Evolutionary conservation across 106 monocot species (phyloP), one percentile per base, ranked within the genome.

Genomic region (Apostasia ramifera): DNA sequence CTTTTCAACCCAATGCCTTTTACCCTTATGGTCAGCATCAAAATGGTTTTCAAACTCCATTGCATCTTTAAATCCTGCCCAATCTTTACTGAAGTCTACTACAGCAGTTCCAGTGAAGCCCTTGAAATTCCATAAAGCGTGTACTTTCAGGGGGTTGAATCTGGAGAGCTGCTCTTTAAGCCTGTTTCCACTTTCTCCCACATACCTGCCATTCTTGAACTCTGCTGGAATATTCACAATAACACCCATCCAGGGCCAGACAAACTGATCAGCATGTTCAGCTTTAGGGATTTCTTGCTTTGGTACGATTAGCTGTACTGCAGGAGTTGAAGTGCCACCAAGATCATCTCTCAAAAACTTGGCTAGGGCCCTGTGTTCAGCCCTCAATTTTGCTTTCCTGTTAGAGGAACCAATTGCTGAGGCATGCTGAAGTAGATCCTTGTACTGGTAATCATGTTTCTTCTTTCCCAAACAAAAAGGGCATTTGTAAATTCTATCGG

Each of bases 221-320:
- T 43, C 59, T 6, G 6, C 51, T 13, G 64, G 81, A 5, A 75
- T 74, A 46, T 81, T 82, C 51, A 73, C 79, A 41, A 83, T 44
- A n/a, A 91, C 42, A 8, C 79, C 91, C 44, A 57, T 80, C 86
- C 86, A 91, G 0, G 91, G 91, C 81, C 81, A 87, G 8, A 87
- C 86, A 67, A 84, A 83, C 13, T 43, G 66, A 10, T 84, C 83
- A 11, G 80, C 72, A n/a, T 77, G 55, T 13, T 63, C 14, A 14
- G 13, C 7, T 48, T 53, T 63, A 53, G 56, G 14, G n/a, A 56
- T 45, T 2, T 40, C 48, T 38, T 61, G 69, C 2, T 61, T 58
- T 0, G 62, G 66, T 8, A 40, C 62, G 6, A 71, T 52, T 37
- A 52, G 37, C 9, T 63, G 55, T 11, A 57, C 43, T 26, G 54